Evolutionary conservation across 164 flowering plant genomes (phyloP).

Genomic region (Houttuynia cordata): DNA sequence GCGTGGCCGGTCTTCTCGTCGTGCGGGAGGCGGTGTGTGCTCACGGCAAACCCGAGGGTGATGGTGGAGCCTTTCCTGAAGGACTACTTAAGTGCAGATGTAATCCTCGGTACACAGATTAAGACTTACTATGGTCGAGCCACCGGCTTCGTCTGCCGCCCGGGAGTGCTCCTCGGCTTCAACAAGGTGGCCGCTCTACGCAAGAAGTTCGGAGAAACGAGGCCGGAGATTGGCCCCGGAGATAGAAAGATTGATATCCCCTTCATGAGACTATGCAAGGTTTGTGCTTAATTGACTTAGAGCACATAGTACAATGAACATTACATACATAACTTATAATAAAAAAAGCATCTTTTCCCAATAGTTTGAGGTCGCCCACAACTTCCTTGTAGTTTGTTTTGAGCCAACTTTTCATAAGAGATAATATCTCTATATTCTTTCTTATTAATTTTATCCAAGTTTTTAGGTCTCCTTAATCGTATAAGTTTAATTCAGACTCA

Average conservation of each 20-base stretch:
- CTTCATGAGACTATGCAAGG: constrained; percentile 37
- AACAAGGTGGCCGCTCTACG: constrained; percentile 22
- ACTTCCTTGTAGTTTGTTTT: too few species aligned
- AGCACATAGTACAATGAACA: too few species aligned
- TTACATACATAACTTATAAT: too few species aligned
- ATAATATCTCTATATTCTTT: too few species aligned
- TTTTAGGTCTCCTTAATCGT: too few species aligned
- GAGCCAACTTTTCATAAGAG: too few species aligned
- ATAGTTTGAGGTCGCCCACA: too few species aligned
- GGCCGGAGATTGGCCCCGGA: constrained; percentile 31
- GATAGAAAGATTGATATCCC: constrained; percentile 28
- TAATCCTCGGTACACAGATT: constrained; percentile 20
- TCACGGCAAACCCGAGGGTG: constrained; percentile 22
- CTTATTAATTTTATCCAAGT: too few species aligned
- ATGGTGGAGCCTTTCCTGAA: constrained; percentile 24
- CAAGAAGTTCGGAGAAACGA: constrained; percentile 16
- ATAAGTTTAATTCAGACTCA: too few species aligned
- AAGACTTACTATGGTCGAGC: constrained; percentile 20
- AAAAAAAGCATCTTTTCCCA: too few species aligned
- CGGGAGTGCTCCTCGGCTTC: constrained; percentile 28
- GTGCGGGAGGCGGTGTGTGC: constrained; percentile 24
- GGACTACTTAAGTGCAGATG: constrained; percentile 19
- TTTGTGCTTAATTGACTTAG: too few species aligned
- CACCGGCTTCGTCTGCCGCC: constrained; percentile 26
- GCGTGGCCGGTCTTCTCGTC: constrained; percentile 32